Base-by-base conservation (phyloP, 495 filamentous ascomycete genomes). In the Trichocladium uniseriatum region DNA sequence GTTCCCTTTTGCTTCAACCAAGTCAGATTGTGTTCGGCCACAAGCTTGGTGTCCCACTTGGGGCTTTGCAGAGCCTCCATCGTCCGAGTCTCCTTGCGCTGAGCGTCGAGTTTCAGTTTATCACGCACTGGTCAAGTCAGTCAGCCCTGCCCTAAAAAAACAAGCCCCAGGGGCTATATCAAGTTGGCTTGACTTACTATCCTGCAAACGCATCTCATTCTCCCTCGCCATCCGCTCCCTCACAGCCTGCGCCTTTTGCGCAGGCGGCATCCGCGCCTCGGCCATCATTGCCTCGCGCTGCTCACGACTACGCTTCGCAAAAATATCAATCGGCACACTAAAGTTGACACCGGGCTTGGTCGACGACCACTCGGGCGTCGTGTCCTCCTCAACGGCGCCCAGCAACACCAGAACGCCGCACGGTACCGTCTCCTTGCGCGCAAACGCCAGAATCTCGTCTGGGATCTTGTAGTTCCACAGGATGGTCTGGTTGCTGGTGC, bases 391-490 rank as follows among this genome's bases (percentile, higher is more conserved):
- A 6, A 80, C 67, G 0, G 78, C 52, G 40, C 60, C 67, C 1
- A 82, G 65, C 7, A 80, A 51, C 4, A 80, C 79, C 29, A 84
- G 66, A 41, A 84, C 65, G 27, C 79, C 81, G 65, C 79, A 82
- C 3, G 81, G 81, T 3, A 84, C 67, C 6, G 74, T 74, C 37
- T 76, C 73, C 14, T 67, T 68, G 5, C 70, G 67, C 14, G 75
- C 62, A 44, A 83, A 75, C 5, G 64, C 43, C 2, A 79, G 56
- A 32, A 82, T 66, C 27, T 69, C 64, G 38, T 73, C 67, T 1
- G 80, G 76, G 48, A 81, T 78, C 45, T 73, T 68, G 65, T 77
- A 82, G 57, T 72, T 77, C 79, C 79, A 83, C 20, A 83, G 68
- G 16, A 78, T 67, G 6, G 72, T 73, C 65, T 77, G 68, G 48